Evolutionary conservation across 2,329 filamentous ascomycete species (phyloP).

Genomic region (Colletotrichum sp.): DNA sequence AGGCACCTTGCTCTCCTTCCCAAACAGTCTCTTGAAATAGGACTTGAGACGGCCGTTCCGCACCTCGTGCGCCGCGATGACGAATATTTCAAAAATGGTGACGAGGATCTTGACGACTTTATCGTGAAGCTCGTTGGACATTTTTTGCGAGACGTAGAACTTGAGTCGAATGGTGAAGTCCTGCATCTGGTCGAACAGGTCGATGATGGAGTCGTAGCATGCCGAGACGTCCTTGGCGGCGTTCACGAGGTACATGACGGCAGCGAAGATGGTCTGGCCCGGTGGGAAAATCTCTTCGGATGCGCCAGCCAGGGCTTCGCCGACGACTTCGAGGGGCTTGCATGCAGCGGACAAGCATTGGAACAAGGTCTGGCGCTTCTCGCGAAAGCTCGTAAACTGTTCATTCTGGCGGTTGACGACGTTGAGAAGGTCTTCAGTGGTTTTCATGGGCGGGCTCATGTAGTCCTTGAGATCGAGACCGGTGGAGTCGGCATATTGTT

Average conservation of each 20-base stretch:
- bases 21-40: conserved; percentile 44
- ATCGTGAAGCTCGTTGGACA: conserved; percentile 40
- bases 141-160: conserved; percentile 42
- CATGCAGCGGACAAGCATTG: conserved; percentile 34
- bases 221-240: conserved; percentile 49
- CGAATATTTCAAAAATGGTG: conserved; percentile 48
- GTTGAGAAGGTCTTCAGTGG: conserved; percentile 34
- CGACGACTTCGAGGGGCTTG: conserved; percentile 43
- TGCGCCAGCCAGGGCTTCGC: conserved; percentile 40
- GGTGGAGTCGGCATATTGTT: conserved; percentile 32
- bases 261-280: conserved; percentile 44
- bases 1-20: conserved; percentile 43
- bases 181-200: conserved; percentile 46
- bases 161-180: conserved; percentile 47
- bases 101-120: conserved; percentile 48
- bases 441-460: conserved; percentile 34
- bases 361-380: conserved; percentile 37
- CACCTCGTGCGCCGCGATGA: conserved; percentile 46
- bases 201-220: conserved; percentile 49
- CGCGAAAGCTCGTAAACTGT: conserved; percentile 40
- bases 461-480: conserved; percentile 34
- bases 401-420: conserved; percentile 40
- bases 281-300: conserved; percentile 44
- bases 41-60: conserved; percentile 44
- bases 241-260: conserved; percentile 46